These are phyloP conservation scores for Boletus reticuloceps DNA, from an alignment of 768 basidiomycete genomes.

Conservation along the genomic window DNA sequence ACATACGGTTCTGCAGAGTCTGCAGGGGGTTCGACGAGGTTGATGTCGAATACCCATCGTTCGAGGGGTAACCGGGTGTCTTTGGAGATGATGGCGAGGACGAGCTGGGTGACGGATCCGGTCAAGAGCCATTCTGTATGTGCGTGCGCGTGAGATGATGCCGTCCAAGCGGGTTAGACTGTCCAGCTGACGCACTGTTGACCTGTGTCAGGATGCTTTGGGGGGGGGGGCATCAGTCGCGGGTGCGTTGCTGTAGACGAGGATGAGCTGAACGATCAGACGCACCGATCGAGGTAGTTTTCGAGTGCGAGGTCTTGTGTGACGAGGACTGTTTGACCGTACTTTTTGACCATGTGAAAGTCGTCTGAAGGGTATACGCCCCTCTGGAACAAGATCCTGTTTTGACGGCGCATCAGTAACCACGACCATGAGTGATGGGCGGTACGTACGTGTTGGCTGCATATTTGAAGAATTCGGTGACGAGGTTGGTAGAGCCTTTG, in stretches of 20 bases:
- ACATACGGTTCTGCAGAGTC: slow-evolving; percentile 53
- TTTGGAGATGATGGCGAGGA: slow-evolving; percentile 94
- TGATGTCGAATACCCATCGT: slow-evolving; percentile 97
- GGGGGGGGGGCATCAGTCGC: not conserved
- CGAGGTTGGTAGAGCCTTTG: slow-evolving; percentile 90
- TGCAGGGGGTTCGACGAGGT: slow-evolving; percentile 66
- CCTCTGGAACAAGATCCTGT: slow-evolving; percentile 91
- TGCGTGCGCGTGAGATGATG: not conserved
- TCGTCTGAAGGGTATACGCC: slow-evolving; percentile 62
- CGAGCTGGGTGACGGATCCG: slow-evolving; percentile 89
- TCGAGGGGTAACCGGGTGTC: slow-evolving; percentile 90
- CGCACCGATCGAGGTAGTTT: slow-evolving; percentile 83
- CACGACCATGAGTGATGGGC: too few species aligned
- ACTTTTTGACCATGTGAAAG: slow-evolving; percentile 99
- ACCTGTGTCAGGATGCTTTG: slow-evolving; percentile 86
- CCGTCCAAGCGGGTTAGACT: not conserved
- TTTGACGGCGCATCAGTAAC: too few species aligned
- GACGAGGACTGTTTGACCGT: slow-evolving; percentile 92
- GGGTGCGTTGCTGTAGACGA: not conserved
- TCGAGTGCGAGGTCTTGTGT: slow-evolving; percentile 92
- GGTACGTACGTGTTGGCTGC: slow-evolving; percentile 88
- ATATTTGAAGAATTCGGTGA: slow-evolving; percentile 99
- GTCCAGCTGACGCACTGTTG: slow-evolving; percentile 53
- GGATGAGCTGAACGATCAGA: not conserved
- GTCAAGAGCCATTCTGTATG: slow-evolving; percentile 87